Evolutionary conservation across 2,329 filamentous ascomycete genomes (phyloP), one percentile per base, ranked within the genome.

Genomic region (Pyrenophora seminiperda): DNA sequence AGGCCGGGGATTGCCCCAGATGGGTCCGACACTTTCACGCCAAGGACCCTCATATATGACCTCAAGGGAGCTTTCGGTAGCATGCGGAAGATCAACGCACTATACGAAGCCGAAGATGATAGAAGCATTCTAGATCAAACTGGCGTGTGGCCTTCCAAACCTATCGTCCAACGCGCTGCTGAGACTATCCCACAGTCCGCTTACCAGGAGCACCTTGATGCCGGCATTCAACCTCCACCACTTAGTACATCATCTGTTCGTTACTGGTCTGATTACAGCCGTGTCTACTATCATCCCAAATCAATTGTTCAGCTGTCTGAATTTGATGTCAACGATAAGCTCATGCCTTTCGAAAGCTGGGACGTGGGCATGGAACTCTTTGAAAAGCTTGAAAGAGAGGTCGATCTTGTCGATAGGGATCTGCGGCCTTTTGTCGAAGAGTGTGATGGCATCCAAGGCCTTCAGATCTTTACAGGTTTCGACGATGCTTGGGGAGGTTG

Each of bases 201-300:
- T 38, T 97, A 96, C 71, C 91, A 95, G 66, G 81, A 84, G 65
- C 88, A 85, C 57, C 83, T 97, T 3, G 89, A 97, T 61, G 75
- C 84, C 22, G 91, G 91, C 17, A 70, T 82, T 4, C 72, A 82
- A 3, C 80, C 86, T 5, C 83, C 88, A 0, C 76, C 79, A 43
- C 80, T 96, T 15, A 87, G 81, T 1, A 79, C 85, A 1, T 82
- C 85, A 5, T 82, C 83, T 9, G 89, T 97, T n/a, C 84, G 91
- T 45, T 97, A 94, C 76, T 99, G 94, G 93, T 96, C 91, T 24
- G 94, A 99, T 73, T 97, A 91, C 74, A 95, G 90, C 61, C 85
- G 91, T 19, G 83, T 94, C n/a, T 99, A 86, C 74, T 97, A 89
- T 70, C 92, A 97, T 69, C 94, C 94, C 7, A 85, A 84, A 46